Evolutionary conservation across 1,284 basidiomycete genomes (phyloP).

Genomic region (Microbotryum silenes-acaulis): DNA sequence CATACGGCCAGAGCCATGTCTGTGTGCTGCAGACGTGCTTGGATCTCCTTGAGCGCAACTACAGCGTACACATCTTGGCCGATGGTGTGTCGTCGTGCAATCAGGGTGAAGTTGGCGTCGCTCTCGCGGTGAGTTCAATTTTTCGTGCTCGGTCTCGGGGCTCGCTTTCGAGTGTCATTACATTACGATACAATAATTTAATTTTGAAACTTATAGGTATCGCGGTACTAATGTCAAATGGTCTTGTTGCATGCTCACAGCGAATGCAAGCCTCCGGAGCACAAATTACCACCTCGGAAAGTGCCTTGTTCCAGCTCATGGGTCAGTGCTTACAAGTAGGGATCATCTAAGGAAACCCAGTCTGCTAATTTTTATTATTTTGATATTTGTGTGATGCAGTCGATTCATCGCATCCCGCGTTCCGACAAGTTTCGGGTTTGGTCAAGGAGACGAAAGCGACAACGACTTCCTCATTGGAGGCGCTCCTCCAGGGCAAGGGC

Average conservation of each 20-base stretch:
- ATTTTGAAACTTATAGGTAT: no score
- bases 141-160: not conserved
- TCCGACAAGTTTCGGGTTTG: slow-evolving; percentile 63
- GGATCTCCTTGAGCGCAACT: slow-evolving; percentile 44
- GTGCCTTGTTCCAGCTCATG: slow-evolving; percentile 67
- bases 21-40: slow-evolving; percentile 55
- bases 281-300: slow-evolving; percentile 71
- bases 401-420: slow-evolving; percentile 59
- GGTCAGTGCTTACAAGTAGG: slow-evolving; percentile 37
- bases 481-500: slow-evolving; percentile 30
- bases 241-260: slow-evolving; percentile 15
- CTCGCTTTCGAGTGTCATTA: not conserved
- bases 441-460: slow-evolving; percentile 67
- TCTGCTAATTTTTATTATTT: no score
- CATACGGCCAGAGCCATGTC: slow-evolving; percentile 59
- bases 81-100: slow-evolving; percentile 81
- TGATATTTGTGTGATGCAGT: slow-evolving; percentile 38
- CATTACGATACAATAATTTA: no score
- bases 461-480: slow-evolving; percentile 46
- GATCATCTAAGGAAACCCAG: no score
- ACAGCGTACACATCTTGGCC: slow-evolving; percentile 62
- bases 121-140: slow-evolving; percentile 46
- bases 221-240: not conserved
- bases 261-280: slow-evolving; percentile 65
- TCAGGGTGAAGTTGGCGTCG: slow-evolving; percentile 44